These are phyloP conservation scores for Aspergillus tamarii DNA, from an alignment of 2,329 filamentous ascomycete species.

Conservation along the genomic window DNA sequence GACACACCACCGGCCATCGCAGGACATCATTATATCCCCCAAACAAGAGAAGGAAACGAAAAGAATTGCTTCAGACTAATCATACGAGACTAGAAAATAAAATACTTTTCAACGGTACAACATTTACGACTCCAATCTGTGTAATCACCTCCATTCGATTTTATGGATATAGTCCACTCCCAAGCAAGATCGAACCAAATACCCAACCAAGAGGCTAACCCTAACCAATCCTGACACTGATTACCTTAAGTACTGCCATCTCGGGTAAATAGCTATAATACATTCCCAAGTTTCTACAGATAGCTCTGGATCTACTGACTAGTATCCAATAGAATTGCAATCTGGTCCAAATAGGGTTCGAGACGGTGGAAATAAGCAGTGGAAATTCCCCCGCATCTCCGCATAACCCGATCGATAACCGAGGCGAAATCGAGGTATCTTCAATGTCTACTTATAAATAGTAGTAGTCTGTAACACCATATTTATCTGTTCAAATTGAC, in stretches of 20 bases:
- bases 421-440: neutral
- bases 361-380: neutral
- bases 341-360: neutral
- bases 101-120: accelerated
- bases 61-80: neutral
- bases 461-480: too few relatives aligned
- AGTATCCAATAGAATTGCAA: neutral
- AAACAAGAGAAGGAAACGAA: neutral
- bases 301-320: neutral
- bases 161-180: too few relatives aligned
- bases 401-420: neutral
- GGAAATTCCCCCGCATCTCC: neutral
- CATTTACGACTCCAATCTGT: too few relatives aligned
- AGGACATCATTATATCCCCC: neutral
- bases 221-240: neutral
- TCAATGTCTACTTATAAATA: neutral
- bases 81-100: neutral
- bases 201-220: too few relatives aligned
- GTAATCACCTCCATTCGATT: too few relatives aligned
- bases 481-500: too few relatives aligned
- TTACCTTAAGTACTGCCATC: neutral
- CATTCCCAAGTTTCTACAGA: neutral
- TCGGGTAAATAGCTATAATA: neutral
- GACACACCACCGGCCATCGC: neutral
- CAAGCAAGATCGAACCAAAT: too few relatives aligned